These are phyloP conservation scores for Quercus glauca DNA, from an alignment of 306 rosid species.

Conservation along the genomic window DNA sequence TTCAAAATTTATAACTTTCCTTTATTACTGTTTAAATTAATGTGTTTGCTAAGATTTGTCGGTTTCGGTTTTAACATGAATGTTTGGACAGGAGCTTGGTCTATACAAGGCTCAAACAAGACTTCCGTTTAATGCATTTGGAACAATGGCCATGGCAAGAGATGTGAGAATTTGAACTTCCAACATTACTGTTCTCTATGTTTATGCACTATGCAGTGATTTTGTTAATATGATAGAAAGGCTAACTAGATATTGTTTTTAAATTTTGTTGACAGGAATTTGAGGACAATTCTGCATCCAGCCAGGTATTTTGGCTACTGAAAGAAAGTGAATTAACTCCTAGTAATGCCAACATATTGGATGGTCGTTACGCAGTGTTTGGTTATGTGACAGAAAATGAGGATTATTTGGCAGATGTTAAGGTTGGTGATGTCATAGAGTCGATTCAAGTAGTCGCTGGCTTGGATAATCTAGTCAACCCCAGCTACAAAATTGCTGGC, in stretches of 20 bases:
- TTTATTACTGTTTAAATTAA: not conserved
- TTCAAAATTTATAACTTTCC: conserved; percentile 9
- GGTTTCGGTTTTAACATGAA: conserved; percentile 5
- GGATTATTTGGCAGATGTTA: conserved; percentile 84
- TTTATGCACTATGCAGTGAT: not conserved
- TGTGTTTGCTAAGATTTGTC: not conserved
- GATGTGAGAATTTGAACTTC: conserved; percentile 53
- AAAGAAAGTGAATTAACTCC: conserved; percentile 98
- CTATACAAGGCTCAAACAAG: conserved; percentile 98
- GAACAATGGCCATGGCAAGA: conserved; percentile 99
- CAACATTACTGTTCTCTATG: not conserved
- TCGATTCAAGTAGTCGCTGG: conserved; percentile 89
- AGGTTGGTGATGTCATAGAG: conserved; percentile 95
- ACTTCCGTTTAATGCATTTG: conserved; percentile 97
- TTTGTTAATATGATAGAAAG: not conserved
- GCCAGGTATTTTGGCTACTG: conserved; percentile 93
- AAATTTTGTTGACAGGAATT: conserved; percentile 58
- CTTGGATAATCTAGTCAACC: conserved; percentile 79
- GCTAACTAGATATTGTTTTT: not conserved
- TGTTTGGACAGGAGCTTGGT: conserved; percentile 76
- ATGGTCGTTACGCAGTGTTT: conserved; percentile 86
- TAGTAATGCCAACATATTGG: conserved; percentile 91
- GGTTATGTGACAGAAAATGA: conserved; percentile 85
- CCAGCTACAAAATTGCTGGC: conserved; percentile 93
- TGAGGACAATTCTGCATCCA: conserved; percentile 85